Evolutionary conservation across 225 moss, liverwort and hornwort species (phyloP).

Genomic region (Physcomitrium patens): DNA sequence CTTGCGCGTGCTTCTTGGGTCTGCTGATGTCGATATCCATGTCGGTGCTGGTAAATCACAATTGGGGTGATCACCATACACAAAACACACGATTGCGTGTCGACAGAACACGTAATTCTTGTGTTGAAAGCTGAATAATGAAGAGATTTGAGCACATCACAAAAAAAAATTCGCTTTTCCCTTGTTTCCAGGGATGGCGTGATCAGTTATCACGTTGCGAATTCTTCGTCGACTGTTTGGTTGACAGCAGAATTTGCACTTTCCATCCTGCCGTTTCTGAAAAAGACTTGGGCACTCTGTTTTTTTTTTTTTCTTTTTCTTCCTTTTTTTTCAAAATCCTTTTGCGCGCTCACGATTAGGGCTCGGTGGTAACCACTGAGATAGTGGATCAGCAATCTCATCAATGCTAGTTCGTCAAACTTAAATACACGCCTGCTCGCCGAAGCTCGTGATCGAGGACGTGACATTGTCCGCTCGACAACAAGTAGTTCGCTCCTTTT

Average conservation of each 20-base stretch:
- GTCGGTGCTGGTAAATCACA: background rate
- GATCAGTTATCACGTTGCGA: background rate
- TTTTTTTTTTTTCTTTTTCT: too few relatives aligned
- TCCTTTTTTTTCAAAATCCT: too few relatives aligned
- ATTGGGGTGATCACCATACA: background rate
- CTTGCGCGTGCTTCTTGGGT: background rate
- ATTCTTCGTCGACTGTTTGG: background rate
- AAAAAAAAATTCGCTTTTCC: constrained; percentile 2
- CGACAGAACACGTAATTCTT: background rate
- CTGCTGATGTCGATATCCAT: background rate
- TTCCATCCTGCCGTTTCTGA: background rate
- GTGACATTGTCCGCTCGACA: background rate
- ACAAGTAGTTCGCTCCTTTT: background rate
- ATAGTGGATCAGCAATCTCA: background rate
- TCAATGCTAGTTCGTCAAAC: constrained; percentile 22
- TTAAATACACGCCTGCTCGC: constrained; percentile 26
- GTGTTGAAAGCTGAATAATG: constrained; percentile 20
- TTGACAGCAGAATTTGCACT: constrained; percentile 11
- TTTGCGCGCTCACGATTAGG: too few relatives aligned
- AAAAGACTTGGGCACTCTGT: background rate
- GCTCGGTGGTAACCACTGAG: too few relatives aligned
- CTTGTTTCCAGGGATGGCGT: background rate
- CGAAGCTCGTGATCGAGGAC: constrained; percentile 8
- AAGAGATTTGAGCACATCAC: constrained; percentile 41
- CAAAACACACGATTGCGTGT: background rate